A percentile compares a stretch with the other conserved stretches of the same genome.
phyloP scores from a whole-genome alignment of 2,329 filamentous ascomycete species.

The Nemania abortiva region DNA sequence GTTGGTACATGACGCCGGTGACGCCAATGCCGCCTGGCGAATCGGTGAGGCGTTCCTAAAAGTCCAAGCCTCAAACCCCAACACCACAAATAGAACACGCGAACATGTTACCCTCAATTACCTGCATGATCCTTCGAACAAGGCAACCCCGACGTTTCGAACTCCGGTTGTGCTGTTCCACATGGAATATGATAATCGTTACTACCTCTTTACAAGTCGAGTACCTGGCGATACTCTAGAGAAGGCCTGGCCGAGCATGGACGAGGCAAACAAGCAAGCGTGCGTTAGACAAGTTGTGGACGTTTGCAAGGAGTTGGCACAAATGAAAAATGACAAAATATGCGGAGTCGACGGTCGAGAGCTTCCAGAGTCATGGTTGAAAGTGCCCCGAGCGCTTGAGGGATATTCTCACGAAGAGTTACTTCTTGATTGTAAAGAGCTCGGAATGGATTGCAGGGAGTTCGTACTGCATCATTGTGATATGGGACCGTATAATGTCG shows the following conservation, averaged over 20 bases:
- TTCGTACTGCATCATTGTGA: constrained; percentile 1
- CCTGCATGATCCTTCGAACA: not conserved
- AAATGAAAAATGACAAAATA: not conserved
- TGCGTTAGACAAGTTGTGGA: not conserved
- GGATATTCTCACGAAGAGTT: not conserved
- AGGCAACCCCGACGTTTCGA: not conserved
- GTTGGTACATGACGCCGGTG: not conserved
- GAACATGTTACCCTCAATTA: not conserved
- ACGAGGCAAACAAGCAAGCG: not conserved
- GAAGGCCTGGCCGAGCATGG: not conserved
- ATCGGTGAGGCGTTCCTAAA: constrained; percentile 1
- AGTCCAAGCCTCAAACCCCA: not conserved
- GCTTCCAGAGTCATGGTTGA: not conserved
- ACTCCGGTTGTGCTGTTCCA: not conserved
- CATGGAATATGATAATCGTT: not conserved
- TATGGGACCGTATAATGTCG: not conserved
- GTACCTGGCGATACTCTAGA: not conserved
- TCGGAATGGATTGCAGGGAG: not conserved
- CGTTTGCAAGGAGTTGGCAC: not conserved
- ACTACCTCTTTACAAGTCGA: not conserved
- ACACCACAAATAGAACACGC: not conserved
- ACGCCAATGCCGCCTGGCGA: not conserved
- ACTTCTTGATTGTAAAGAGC: not conserved
- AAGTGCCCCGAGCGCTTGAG: not conserved
- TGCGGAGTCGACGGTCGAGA: not conserved